phyloP scores from a whole-genome alignment of 495 filamentous ascomycete genomes.

The Chaetomium fimeti region DNA sequence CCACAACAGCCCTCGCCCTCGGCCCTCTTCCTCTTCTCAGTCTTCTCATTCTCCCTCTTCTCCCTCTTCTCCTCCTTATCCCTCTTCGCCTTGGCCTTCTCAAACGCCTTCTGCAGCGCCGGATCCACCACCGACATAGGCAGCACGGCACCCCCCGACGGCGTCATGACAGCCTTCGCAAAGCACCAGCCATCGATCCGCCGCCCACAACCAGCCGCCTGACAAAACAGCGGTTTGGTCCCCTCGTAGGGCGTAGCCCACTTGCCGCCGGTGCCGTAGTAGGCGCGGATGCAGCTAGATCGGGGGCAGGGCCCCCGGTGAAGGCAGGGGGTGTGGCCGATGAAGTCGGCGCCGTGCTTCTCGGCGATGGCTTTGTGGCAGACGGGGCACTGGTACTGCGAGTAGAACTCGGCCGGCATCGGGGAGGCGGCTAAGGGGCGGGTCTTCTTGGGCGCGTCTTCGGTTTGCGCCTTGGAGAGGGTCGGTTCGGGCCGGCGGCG shows the following conservation, averaged over 20 bases:
- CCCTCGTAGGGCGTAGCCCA: neutral
- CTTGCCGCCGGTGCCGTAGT: slow-evolving; percentile 11
- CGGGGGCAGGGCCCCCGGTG: slow-evolving; percentile 17
- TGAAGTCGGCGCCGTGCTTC: slow-evolving; percentile 8
- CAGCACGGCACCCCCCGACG: neutral
- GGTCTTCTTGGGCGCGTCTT: neutral
- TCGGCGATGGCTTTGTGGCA: slow-evolving; percentile 8
- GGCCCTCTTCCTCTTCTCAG: neutral
- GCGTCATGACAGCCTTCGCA: neutral
- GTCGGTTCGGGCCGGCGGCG: neutral
- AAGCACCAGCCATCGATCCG: slow-evolving; percentile 4
- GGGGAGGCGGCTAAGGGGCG: neutral
- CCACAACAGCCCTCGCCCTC: too few species aligned
- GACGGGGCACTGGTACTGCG: slow-evolving; percentile 16
- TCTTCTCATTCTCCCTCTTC: neutral
- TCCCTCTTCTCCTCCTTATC: neutral
- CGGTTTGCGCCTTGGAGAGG: neutral
- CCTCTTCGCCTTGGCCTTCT: neutral
- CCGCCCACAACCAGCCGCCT: neutral
- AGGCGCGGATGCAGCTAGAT: neutral
- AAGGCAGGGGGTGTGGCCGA: slow-evolving; percentile 15
- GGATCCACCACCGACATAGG: neutral
- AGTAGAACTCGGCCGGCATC: neutral
- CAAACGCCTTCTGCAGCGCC: neutral
- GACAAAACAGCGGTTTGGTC: slow-evolving; percentile 11